phyloP scores from a whole-genome alignment of 2,329 filamentous ascomycete species.

The Amylocarpus encephaloides region DNA sequence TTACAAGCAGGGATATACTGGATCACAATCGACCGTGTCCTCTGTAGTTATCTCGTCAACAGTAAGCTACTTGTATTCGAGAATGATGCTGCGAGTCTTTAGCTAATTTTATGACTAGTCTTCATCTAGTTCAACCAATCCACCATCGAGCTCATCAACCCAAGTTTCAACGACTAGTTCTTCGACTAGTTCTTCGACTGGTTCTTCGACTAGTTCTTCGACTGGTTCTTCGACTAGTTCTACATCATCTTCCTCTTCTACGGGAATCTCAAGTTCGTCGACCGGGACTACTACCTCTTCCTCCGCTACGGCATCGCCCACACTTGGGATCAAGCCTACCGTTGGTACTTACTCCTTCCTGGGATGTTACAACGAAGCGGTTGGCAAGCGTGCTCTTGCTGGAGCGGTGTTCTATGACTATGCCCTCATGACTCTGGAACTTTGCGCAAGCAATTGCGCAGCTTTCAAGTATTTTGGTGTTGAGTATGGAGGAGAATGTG shows the following conservation, averaged over 20 bases:
- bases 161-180: not conserved
- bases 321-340: constrained; percentile 7
- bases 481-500: constrained; percentile 37
- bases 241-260: too few relatives aligned
- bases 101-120: not conserved
- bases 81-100: too few relatives aligned
- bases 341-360: constrained; percentile 3
- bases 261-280: not conserved
- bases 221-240: not conserved
- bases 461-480: constrained; percentile 41
- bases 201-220: not conserved
- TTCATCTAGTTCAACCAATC: not conserved
- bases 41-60: constrained; percentile 12
- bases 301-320: constrained; percentile 4
- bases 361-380: constrained; percentile 11
- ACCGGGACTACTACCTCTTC: not conserved
- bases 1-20: constrained; percentile 16
- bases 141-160: not conserved
- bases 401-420: constrained; percentile 16
- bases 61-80: not conserved
- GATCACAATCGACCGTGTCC: constrained; percentile 4
- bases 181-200: not conserved
- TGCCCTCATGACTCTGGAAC: constrained; percentile 35
- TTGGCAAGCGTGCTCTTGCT: constrained; percentile 4
- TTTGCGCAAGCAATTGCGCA: constrained; percentile 35